These are phyloP conservation scores for Colletotrichum destructivum DNA, from an alignment of 2,329 filamentous ascomycete genomes.

Conservation along the genomic window DNA sequence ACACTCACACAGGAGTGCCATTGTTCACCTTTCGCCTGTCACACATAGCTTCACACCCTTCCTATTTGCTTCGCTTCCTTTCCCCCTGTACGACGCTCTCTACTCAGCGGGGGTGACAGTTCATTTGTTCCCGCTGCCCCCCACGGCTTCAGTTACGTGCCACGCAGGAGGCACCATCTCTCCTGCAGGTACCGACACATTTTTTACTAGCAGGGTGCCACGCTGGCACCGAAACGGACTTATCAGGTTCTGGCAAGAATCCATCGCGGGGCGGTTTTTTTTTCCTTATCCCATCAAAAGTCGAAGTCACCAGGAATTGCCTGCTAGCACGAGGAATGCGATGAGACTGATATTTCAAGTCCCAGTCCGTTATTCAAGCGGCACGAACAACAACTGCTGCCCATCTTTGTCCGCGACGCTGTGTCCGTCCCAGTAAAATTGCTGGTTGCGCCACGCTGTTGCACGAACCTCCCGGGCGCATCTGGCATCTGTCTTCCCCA, in stretches of 20 bases:
- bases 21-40: background rate
- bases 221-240: background rate
- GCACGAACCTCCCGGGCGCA: background rate
- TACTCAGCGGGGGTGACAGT: background rate
- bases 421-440: background rate
- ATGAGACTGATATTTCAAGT: too few species aligned
- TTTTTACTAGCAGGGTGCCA: background rate
- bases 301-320: too few species aligned
- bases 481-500: slow-evolving; percentile 17
- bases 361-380: background rate
- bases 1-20: too few species aligned
- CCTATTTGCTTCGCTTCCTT: background rate
- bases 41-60: slow-evolving; percentile 22
- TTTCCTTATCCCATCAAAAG: background rate
- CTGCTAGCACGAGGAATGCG: too few species aligned
- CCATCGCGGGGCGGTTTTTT: background rate
- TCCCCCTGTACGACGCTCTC: slow-evolving; percentile 1
- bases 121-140: background rate
- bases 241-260: background rate
- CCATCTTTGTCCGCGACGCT: background rate
- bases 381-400: background rate
- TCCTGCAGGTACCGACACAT: slow-evolving; percentile 34
- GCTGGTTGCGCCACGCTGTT: background rate
- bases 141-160: slow-evolving; percentile 26
- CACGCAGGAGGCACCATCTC: slow-evolving; percentile 36